Evolutionary conservation across 306 rosid species (phyloP).

Genomic region (Myrica gale): DNA sequence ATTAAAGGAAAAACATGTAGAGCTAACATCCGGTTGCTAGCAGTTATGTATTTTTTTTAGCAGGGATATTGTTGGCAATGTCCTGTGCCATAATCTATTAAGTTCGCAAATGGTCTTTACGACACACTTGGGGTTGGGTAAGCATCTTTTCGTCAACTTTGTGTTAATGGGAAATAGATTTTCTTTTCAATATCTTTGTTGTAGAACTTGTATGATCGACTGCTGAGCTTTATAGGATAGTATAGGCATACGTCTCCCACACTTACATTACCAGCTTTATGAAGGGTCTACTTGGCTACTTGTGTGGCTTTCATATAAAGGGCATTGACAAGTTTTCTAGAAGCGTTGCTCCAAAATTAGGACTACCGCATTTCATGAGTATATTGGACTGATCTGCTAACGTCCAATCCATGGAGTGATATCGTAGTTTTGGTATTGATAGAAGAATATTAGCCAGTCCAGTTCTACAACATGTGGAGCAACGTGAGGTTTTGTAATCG

Average conservation of each 20-base stretch:
- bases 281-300: not conserved
- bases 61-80: not conserved
- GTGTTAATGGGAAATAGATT: not conserved
- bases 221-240: not conserved
- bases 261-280: not conserved
- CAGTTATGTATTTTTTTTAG: not conserved
- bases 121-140: not conserved
- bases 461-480: not conserved
- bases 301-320: not conserved
- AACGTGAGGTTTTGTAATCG: too few species aligned
- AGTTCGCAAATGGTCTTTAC: not conserved
- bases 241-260: too few species aligned
- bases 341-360: too few species aligned
- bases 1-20: slow-evolving; percentile 6
- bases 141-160: not conserved
- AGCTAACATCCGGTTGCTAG: not conserved
- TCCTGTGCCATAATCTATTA: not conserved
- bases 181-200: not conserved
- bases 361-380: too few species aligned
- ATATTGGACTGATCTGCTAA: too few species aligned
- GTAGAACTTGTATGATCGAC: not conserved
- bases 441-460: not conserved
- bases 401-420: too few species aligned
- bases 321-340: too few species aligned
- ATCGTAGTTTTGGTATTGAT: not conserved